phyloP scores from a whole-genome alignment of 306 rosid species.

The Trifolium repens region DNA sequence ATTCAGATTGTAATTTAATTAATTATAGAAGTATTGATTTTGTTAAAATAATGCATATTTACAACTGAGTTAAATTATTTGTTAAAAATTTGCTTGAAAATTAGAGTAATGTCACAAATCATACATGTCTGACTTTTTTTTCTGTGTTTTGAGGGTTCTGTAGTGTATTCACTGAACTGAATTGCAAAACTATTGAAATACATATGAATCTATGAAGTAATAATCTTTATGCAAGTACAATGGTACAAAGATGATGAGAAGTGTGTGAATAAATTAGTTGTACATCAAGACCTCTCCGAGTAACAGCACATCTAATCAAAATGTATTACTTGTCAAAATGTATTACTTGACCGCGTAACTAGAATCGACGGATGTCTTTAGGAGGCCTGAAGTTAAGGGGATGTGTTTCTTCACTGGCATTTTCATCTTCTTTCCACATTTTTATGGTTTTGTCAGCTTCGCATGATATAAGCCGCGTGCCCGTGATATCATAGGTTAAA shows the following conservation, averaged over 20 bases:
- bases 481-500: constrained; percentile 71
- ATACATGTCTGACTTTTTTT: too few species aligned
- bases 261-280: background rate
- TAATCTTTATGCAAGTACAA: background rate
- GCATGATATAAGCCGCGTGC: constrained; percentile 82
- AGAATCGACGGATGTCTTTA: constrained; percentile 85
- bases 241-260: constrained; percentile 24
- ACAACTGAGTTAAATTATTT: background rate
- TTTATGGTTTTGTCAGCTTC: constrained; percentile 98
- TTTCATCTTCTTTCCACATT: constrained; percentile 98
- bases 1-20: constrained; percentile 3
- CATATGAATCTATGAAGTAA: background rate
- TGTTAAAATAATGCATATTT: background rate
- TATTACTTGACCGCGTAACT: constrained; percentile 22
- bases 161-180: constrained; percentile 2
- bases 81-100: background rate
- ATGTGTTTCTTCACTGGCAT: constrained; percentile 89
- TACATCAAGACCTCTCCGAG: constrained; percentile 30
- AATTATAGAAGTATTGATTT: background rate
- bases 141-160: too few species aligned
- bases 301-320: background rate
- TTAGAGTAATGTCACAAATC: too few species aligned
- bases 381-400: constrained; percentile 93
- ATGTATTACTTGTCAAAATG: constrained; percentile 16
- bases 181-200: constrained; percentile 30